Base-by-base conservation (phyloP, 805 yeast species). In the Metschnikowia noctiluminum region DNA sequence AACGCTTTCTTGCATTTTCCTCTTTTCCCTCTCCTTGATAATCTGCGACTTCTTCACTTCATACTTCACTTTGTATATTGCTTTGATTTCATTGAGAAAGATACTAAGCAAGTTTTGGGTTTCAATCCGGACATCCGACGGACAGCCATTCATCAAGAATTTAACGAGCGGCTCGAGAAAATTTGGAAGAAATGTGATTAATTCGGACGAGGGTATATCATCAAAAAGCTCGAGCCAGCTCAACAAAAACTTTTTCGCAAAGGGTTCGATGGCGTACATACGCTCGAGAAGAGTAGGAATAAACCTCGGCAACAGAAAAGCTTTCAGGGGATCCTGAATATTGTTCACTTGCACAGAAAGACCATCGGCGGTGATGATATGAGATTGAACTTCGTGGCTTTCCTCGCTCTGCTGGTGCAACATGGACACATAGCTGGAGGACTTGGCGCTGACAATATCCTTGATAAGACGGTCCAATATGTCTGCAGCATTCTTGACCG, bases 401-500 rank as follows among this genome's bases (percentile, higher is more conserved):
- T 71, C 61, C 12, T 47, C 55, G 62, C 76, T 56, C 36, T 68
- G 68, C 42, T 73, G 76, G 32, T 81, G 83, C 36, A 89, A 78
- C 1, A 87, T 78, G 15, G 92, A 85, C 2, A 89, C 84, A 65
- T 89, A 92, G 14, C 85, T 85, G 0, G 96, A 84, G 0, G 97
- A 96, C 61, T 91, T 89, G 54, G 95, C 98, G 42, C 96, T 87
- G 0, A 92, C 96, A 40, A 94, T 91, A 64, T 94, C 99, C 64
- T 94, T 91, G 58, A 94, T 82, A 51, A 94, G 75, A 32, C 97
- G 67, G 65, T 94, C 97, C 53, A 94, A 77, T 39, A 94, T 77
- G 66, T 91, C 97, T 6, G 98, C 97, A 9, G 97, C 99, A 59
- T 90, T 92, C 60, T 91, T 87, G 30, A 94, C 97, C 35, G 95